Percentiles rank a stretch among this genome's conserved stretches.
phyloP scores from a whole-genome alignment of 768 basidiomycete species.

The Neoboletus magnificus region DNA sequence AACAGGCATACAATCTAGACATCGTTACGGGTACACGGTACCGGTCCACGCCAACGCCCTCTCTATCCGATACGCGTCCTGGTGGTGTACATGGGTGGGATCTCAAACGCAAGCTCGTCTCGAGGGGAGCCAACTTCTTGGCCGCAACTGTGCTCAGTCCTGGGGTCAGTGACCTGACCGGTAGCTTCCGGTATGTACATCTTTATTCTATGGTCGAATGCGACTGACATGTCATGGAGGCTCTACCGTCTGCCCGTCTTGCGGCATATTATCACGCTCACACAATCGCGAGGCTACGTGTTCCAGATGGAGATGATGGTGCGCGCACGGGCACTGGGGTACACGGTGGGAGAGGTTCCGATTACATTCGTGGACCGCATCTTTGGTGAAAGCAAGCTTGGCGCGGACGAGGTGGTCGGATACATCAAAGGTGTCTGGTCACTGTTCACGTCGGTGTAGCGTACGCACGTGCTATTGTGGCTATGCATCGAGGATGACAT shows the following conservation, averaged over 20 bases:
- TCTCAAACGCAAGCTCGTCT: conserved; percentile 82
- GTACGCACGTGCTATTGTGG: conserved; percentile 4
- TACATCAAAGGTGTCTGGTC: conserved; percentile 85
- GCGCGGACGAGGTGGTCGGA: conserved; percentile 81
- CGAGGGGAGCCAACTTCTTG: conserved; percentile 85
- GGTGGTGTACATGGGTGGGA: conserved; percentile 95
- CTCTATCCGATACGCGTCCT: conserved; percentile 54
- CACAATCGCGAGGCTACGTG: conserved; percentile 86
- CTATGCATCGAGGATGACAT: conserved; percentile 16
- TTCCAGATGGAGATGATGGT: conserved; percentile 99
- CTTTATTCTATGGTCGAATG: background rate
- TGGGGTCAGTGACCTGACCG: conserved; percentile 87
- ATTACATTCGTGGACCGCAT: conserved; percentile 95
- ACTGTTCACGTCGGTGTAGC: conserved; percentile 69
- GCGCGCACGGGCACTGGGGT: conserved; percentile 77
- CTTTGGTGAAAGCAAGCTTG: conserved; percentile 90
- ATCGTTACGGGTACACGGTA: conserved; percentile 94
- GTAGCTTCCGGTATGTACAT: conserved; percentile 72
- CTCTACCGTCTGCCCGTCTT: conserved; percentile 76
- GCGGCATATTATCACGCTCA: conserved; percentile 78
- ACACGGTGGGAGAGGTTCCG: conserved; percentile 85
- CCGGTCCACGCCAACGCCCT: conserved; percentile 56
- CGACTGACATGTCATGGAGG: conserved; percentile 33
- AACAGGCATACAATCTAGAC: conserved; percentile 83
- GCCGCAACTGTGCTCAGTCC: conserved; percentile 83